Base-by-base conservation (phyloP, 345 rosid species). In the Garcia nutans region DNA sequence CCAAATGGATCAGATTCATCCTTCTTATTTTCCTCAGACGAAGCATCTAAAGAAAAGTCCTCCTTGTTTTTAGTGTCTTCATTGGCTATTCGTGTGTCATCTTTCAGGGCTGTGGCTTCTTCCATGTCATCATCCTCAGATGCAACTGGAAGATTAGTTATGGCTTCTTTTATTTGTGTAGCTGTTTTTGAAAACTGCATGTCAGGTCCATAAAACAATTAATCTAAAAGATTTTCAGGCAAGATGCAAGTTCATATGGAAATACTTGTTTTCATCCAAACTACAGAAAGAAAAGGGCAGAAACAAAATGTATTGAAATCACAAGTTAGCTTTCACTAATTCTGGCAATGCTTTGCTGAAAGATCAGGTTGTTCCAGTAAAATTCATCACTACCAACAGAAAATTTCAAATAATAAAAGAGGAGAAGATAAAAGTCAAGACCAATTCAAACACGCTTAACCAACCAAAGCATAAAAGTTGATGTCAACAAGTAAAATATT, bases 1-100 rank as follows among this genome's bases (percentile, higher is more conserved):
- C 99, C 98, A 82, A 96, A 93, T 22, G 98, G 98, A 86, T 96
- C 99, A 8, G 91, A 86, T 81, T 88, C 94, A 5, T 64, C 85
- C 77, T 84, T 55, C n/a, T 80, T 80, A 49, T 75, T 76, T 47
- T 63, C 92, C 79, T 82, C 90, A 19, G 65, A 81, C 44, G 67
- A 70, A 72, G 45, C 77, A 78, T 47, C 84, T 45, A 77, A 66
- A 78, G 77, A 75, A 76, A 72, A 10, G 6, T 76, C 86, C 68
- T 65, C 82, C 26, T 84, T 73, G 23, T 74, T 79, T 57, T 65
- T 50, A 44, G 72, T 73, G 26, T 76, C 90, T 71, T 76, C 84
- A 65, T 74, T 82, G 3, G 74, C 76, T 56, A 74, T 78, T 66
- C 68, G 80, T 63, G 82, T 74, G 65, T 78, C 88, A 77, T 83